phyloP scores from a whole-genome alignment of 176 grass and related monocot genomes.

The Panicum miliaceum region DNA sequence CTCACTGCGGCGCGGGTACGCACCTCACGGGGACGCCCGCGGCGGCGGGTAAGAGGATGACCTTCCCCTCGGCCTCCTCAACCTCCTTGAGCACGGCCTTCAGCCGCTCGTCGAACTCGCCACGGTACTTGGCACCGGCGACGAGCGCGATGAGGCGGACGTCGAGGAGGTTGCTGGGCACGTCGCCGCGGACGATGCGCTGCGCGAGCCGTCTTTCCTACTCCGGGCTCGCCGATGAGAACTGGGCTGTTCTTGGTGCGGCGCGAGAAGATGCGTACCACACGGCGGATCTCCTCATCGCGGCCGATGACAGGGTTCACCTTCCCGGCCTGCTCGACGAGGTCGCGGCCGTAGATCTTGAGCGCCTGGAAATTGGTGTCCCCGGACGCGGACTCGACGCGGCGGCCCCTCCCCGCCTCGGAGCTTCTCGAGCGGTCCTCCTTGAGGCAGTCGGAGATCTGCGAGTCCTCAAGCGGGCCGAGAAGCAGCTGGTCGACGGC shows the following conservation, averaged over 20 bases:
- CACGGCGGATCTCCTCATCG: slow-evolving; percentile 63
- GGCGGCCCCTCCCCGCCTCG: slow-evolving; percentile 41
- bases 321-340: slow-evolving; percentile 74
- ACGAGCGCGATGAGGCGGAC: slow-evolving; percentile 58
- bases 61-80: slow-evolving; percentile 67
- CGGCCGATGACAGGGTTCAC: slow-evolving; percentile 69
- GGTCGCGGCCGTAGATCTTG: slow-evolving; percentile 66
- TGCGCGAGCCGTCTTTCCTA: slow-evolving; percentile 73
- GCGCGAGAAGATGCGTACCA: slow-evolving; percentile 54
- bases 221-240: slow-evolving; percentile 78
- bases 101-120: slow-evolving; percentile 65
- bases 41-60: too few species aligned
- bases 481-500: slow-evolving; percentile 70
- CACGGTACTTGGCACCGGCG: slow-evolving; percentile 61
- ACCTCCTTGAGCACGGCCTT: slow-evolving; percentile 76
- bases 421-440: slow-evolving; percentile 73
- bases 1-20: too few species aligned
- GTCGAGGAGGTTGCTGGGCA: slow-evolving; percentile 62
- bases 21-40: too few species aligned
- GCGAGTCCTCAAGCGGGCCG: slow-evolving; percentile 60
- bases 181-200: slow-evolving; percentile 60
- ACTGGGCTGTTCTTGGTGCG: slow-evolving; percentile 65
- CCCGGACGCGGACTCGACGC: slow-evolving; percentile 51
- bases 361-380: slow-evolving; percentile 68
- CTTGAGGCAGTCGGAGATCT: slow-evolving; percentile 60